phyloP scores from a whole-genome alignment of 2,329 filamentous ascomycete genomes.

The Fusarium caatingaense region DNA sequence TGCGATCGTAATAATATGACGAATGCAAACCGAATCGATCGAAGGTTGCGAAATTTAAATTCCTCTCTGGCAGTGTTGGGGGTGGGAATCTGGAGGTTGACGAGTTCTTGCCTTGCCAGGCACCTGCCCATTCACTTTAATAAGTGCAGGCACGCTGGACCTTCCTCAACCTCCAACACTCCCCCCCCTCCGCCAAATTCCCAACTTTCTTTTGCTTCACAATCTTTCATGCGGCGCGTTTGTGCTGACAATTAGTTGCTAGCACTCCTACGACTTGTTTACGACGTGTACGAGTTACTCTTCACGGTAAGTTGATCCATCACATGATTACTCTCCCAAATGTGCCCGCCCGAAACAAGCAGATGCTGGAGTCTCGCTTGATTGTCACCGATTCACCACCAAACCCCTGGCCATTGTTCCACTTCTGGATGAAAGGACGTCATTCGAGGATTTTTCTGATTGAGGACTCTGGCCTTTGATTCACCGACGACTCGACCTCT shows the following conservation, averaged over 20 bases:
- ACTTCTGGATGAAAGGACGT: neutral
- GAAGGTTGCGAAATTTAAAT: neutral
- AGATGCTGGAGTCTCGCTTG: neutral
- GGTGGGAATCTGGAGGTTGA: neutral
- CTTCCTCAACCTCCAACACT: neutral
- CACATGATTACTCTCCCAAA: neutral
- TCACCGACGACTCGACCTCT: conserved; percentile 8
- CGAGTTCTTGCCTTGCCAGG: neutral
- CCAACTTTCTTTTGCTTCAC: neutral
- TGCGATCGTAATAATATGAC: neutral
- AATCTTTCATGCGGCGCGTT: neutral
- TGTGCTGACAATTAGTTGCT: conserved; percentile 29
- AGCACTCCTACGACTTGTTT: conserved; percentile 46
- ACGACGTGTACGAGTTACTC: conserved; percentile 47
- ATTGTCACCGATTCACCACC: no score
- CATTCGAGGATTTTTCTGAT: neutral
- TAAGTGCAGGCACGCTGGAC: neutral
- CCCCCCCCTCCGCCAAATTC: neutral
- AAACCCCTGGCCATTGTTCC: neutral
- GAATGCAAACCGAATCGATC: neutral
- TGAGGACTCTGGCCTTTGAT: conserved; percentile 5
- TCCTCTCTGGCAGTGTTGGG: neutral
- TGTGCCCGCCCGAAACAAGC: neutral
- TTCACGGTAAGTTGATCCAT: conserved; percentile 41
- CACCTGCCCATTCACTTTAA: neutral